These are phyloP conservation scores for Candida stauntonica DNA, from an alignment of 805 yeast species.

Conservation along the genomic window DNA sequence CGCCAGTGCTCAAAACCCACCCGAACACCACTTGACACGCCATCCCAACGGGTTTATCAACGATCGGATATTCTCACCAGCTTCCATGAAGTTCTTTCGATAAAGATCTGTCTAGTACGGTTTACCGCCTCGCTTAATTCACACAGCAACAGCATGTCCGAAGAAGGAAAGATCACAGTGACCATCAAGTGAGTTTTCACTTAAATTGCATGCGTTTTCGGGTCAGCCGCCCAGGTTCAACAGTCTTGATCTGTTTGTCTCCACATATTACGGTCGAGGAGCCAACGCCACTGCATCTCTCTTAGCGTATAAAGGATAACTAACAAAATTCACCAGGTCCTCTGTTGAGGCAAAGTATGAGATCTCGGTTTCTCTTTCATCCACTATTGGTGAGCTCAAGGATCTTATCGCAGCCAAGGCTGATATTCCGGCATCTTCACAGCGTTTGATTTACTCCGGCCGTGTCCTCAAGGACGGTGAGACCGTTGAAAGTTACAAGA, in stretches of 20 bases:
- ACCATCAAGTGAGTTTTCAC: slow-evolving; percentile 20
- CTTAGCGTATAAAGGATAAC: slow-evolving; percentile 1
- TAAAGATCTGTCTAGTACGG: too few species aligned
- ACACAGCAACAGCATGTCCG: slow-evolving; percentile 14
- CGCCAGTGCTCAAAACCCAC: slow-evolving; percentile 1
- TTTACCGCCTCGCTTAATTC: too few species aligned
- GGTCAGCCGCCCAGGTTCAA: too few species aligned
- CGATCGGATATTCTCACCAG: neutral
- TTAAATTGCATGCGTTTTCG: too few species aligned
- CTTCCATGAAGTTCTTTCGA: neutral
- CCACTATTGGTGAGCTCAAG: slow-evolving; percentile 68
- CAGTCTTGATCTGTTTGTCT: too few species aligned
- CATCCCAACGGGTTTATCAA: neutral
- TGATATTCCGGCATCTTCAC: slow-evolving; percentile 70
- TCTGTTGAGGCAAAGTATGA: slow-evolving; percentile 80
- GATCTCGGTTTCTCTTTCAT: slow-evolving; percentile 46
- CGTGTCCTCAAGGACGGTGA: slow-evolving; percentile 86
- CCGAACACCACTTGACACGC: neutral
- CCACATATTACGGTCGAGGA: neutral
- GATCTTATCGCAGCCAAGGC: slow-evolving; percentile 54
- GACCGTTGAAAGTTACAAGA: slow-evolving; percentile 67
- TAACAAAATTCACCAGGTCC: slow-evolving; percentile 15
- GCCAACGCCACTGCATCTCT: too few species aligned
- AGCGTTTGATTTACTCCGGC: slow-evolving; percentile 90
- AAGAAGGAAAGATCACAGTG: slow-evolving; percentile 18